phyloP scores from a whole-genome alignment of 495 filamentous ascomycete species.

The Copromyces sp. region DNA sequence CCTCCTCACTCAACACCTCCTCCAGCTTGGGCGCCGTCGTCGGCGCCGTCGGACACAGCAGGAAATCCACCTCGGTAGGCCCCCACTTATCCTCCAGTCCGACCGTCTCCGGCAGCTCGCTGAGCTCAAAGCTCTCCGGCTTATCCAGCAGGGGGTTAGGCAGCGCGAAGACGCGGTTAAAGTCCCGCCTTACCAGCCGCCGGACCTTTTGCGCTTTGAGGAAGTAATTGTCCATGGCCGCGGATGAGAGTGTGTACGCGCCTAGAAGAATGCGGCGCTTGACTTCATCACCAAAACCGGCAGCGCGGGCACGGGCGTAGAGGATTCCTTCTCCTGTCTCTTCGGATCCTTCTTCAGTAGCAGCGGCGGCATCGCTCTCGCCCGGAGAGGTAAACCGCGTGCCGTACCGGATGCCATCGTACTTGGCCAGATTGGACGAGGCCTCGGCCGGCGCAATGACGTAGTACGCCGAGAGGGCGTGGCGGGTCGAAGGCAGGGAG shows the following conservation, averaged over 20 bases:
- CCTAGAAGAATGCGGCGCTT: conserved; percentile 78
- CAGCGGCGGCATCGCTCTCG: not conserved
- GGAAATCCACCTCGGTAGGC: conserved; percentile 60
- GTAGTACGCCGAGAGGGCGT: conserved; percentile 89
- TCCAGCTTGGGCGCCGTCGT: conserved; percentile 59
- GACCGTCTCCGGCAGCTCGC: conserved; percentile 32
- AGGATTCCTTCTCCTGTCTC: conserved; percentile 40
- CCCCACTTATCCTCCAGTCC: conserved; percentile 34
- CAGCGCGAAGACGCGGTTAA: conserved; percentile 63
- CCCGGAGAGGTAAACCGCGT: conserved; percentile 23
- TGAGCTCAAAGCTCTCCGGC: conserved; percentile 34
- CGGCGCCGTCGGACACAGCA: conserved; percentile 82
- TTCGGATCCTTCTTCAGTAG: conserved; percentile 18
- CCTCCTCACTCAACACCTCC: conserved; percentile 30
- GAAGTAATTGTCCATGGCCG: conserved; percentile 94
- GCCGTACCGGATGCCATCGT: conserved; percentile 90
- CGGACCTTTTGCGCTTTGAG: conserved; percentile 84
- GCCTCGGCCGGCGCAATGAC: conserved; percentile 91
- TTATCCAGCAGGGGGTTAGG: conserved; percentile 48
- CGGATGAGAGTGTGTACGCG: conserved; percentile 80
- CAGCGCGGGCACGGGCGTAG: conserved; percentile 62
- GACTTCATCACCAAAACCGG: conserved; percentile 75
- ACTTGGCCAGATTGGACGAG: conserved; percentile 94
- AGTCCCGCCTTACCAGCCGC: conserved; percentile 73
- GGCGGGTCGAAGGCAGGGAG: conserved; percentile 73